Evolutionary conservation across 1,139 yeast genomes (phyloP).

Genomic region (Oligophagozyma castellii): DNA sequence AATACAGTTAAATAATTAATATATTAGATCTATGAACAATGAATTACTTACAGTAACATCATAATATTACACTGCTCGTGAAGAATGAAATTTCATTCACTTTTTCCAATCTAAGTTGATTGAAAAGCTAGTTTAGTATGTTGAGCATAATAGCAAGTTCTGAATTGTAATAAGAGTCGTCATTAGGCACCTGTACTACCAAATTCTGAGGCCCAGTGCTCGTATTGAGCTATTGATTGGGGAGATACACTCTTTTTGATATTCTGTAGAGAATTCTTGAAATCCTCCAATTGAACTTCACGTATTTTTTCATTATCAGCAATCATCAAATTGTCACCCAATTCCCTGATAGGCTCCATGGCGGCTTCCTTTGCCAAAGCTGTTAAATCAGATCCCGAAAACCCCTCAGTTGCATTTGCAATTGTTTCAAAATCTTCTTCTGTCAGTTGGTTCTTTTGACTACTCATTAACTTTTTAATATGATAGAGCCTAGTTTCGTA

Average conservation of each 20-base stretch:
- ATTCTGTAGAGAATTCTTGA: slow-evolving; percentile 36
- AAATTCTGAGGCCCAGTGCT: slow-evolving; percentile 34
- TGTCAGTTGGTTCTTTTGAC: slow-evolving; percentile 27
- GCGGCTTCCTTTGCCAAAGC: slow-evolving; percentile 62
- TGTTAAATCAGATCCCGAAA: slow-evolving; percentile 52
- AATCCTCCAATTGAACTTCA: slow-evolving; percentile 38
- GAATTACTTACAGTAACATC: too few species aligned
- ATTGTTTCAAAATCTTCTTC: slow-evolving; percentile 37
- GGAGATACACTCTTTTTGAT: slow-evolving; percentile 44
- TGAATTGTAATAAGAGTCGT: too few species aligned
- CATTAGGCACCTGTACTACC: slow-evolving; percentile 27
- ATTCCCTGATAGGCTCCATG: slow-evolving; percentile 52
- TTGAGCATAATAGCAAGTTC: too few species aligned
- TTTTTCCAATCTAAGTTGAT: too few species aligned
- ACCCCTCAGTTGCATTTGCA: slow-evolving; percentile 39
- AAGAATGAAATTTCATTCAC: too few species aligned
- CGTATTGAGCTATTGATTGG: slow-evolving; percentile 39
- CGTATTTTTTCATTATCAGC: slow-evolving; percentile 42
- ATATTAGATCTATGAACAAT: too few species aligned
- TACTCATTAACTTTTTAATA: slow-evolving; percentile 32
- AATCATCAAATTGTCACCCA: slow-evolving; percentile 42
- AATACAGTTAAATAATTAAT: too few species aligned
- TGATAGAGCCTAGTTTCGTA: slow-evolving; percentile 41
- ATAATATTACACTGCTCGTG: too few species aligned
- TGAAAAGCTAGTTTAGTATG: too few species aligned